These are phyloP conservation scores for Candida tammaniensis DNA, from an alignment of 805 yeast genomes.

Conservation along the genomic window DNA sequence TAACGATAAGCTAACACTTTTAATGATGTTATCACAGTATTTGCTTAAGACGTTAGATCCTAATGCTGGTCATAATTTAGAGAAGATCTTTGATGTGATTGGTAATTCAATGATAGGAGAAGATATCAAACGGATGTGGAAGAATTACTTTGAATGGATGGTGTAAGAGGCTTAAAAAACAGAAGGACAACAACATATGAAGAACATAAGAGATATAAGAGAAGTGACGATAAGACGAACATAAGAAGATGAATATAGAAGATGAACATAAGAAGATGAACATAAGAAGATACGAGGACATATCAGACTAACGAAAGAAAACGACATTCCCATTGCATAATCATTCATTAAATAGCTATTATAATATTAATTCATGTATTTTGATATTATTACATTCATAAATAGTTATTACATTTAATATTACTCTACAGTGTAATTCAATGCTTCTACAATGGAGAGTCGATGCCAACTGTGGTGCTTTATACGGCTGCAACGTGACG, in stretches of 20 bases:
- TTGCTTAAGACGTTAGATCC: slow-evolving; percentile 10
- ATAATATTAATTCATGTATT: no score
- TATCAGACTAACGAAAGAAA: not conserved
- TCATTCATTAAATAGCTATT: not conserved
- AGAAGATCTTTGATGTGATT: slow-evolving; percentile 16
- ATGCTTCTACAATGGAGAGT: no score
- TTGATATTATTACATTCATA: no score
- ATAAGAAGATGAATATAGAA: no score
- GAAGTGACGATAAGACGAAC: no score
- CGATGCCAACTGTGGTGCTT: no score
- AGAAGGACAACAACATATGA: no score
- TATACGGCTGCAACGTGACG: no score
- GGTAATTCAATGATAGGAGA: slow-evolving; percentile 18
- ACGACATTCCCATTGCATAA: slow-evolving; percentile 1
- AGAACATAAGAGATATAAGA: no score
- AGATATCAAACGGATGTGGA: slow-evolving; percentile 20
- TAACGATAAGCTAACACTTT: slow-evolving; percentile 12
- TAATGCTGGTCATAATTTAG: not conserved
- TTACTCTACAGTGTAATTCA: no score
- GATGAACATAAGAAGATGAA: no score
- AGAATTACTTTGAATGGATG: slow-evolving; percentile 16
- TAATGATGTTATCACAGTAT: slow-evolving; percentile 21
- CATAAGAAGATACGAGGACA: not conserved
- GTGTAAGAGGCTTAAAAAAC: not conserved
- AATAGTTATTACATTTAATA: no score